A percentile compares a stretch with the other conserved stretches of the same genome.
These are phyloP conservation scores for Colletotrichum kahawae DNA, from an alignment of 2,329 filamentous ascomycete species.

Conservation along the genomic window DNA sequence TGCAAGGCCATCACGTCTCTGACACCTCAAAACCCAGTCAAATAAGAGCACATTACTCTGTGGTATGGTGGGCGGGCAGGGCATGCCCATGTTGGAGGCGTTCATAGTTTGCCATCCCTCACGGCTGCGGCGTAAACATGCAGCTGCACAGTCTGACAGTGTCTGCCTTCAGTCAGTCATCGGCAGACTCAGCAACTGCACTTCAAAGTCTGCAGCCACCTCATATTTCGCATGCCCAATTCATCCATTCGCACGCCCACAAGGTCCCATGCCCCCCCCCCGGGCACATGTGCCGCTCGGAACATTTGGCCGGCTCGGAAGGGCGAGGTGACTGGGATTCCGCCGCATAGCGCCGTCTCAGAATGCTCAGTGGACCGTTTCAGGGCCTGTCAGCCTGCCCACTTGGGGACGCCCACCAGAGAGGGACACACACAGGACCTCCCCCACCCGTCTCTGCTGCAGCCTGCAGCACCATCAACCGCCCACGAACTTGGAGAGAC, in stretches of 20 bases:
- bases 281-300: not conserved
- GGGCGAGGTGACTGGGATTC: not conserved
- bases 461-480: not conserved
- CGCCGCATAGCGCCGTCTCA: conserved; percentile 7
- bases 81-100: not conserved
- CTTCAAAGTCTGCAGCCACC: not conserved
- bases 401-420: not conserved
- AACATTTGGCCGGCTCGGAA: not conserved
- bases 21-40: not conserved
- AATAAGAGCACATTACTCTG: not conserved
- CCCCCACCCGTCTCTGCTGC: not conserved
- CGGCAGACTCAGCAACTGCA: not conserved
- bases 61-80: not conserved
- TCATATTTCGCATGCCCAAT: not conserved
- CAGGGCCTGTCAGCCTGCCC: conserved; percentile 10
- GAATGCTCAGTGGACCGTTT: conserved; percentile 7
- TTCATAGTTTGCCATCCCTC: not conserved
- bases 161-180: not conserved
- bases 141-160: not conserved
- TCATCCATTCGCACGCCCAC: not conserved
- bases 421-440: not conserved
- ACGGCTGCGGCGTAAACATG: not conserved
- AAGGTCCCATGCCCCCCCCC: not conserved
- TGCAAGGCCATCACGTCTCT: not conserved
- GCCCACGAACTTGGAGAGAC: not conserved